Percentiles rank a stretch among this genome's conserved stretches.
Evolutionary conservation across 1,284 basidiomycete genomes (phyloP).

Genomic region (Entoloma clypeatum): DNA sequence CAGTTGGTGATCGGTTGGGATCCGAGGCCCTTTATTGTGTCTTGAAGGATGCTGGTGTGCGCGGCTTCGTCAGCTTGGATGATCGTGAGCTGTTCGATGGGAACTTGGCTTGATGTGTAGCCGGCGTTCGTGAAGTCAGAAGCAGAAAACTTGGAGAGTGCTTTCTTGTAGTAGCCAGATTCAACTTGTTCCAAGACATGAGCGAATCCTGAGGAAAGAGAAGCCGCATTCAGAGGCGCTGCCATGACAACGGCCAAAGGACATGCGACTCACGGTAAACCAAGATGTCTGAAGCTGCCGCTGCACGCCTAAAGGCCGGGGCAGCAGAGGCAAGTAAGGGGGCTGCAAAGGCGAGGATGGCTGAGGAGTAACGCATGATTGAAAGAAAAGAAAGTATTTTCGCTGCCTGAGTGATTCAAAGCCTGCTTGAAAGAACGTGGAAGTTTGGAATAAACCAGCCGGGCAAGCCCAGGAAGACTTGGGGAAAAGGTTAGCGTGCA

Average conservation of each 20-base stretch:
- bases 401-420: constrained; percentile 34
- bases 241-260: not conserved
- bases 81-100: constrained; percentile 57
- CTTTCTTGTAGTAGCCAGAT: constrained; percentile 65
- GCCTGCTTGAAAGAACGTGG: constrained; percentile 33
- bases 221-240: not conserved
- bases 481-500: constrained; percentile 19
- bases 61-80: constrained; percentile 65
- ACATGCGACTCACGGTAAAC: constrained; percentile 54
- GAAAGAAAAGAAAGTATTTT: constrained; percentile 32
- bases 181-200: constrained; percentile 73
- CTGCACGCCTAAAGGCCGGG: constrained; percentile 40
- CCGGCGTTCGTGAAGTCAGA: constrained; percentile 69
- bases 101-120: constrained; percentile 52
- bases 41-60: constrained; percentile 52
- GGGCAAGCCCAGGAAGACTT: constrained; percentile 58
- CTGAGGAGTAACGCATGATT: constrained; percentile 50
- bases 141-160: constrained; percentile 60
- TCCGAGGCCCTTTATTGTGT: constrained; percentile 52
- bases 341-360: constrained; percentile 43
- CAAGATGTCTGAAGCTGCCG: constrained; percentile 45
- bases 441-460: constrained; percentile 46
- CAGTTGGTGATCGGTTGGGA: constrained; percentile 53
- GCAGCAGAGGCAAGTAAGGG: constrained; percentile 50
- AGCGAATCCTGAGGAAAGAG: constrained; percentile 57